Evolutionary conservation across 768 basidiomycete species (phyloP).

Genomic region (Rickenella mellea): DNA sequence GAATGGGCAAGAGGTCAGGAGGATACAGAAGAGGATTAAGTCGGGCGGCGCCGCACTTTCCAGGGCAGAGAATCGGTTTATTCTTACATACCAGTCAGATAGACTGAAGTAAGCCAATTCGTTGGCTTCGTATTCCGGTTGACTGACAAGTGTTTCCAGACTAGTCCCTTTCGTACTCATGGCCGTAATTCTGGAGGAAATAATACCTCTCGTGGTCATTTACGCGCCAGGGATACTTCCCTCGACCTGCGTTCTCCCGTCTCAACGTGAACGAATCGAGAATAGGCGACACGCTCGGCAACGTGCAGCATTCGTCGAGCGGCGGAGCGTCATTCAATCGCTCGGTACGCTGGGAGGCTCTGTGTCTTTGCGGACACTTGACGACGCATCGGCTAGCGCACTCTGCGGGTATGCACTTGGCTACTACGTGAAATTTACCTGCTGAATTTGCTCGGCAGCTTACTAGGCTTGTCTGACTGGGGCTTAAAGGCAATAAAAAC

Average conservation of each 20-base stretch:
- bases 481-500: conserved; percentile 24
- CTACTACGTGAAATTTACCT: conserved; percentile 3
- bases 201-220: conserved; percentile 75
- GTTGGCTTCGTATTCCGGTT: background rate
- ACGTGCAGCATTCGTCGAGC: conserved; percentile 33
- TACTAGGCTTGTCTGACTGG: conserved; percentile 28
- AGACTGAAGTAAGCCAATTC: conserved; percentile 47
- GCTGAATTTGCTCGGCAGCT: conserved; percentile 25
- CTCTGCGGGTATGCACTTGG: background rate
- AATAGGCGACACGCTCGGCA: conserved; percentile 39
- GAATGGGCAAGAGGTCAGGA: conserved; percentile 43
- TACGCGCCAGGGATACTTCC: conserved; percentile 81
- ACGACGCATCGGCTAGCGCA: background rate
- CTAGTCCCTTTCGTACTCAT: conserved; percentile 74
- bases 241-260: conserved; percentile 78
- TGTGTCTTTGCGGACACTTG: conserved; percentile 52
- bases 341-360: conserved; percentile 19
- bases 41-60: conserved; percentile 55
- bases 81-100: conserved; percentile 58
- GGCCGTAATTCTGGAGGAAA: conserved; percentile 67
- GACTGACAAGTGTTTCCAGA: conserved; percentile 25
- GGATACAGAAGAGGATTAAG: conserved; percentile 46
- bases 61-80: conserved; percentile 60
- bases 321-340: background rate
- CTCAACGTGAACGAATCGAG: conserved; percentile 61